Percentiles rank a stretch among this genome's conserved stretches.
Conservation (phyloP, 2,329 filamentous ascomycete species). For the Cryphonectria japonica region DNA sequence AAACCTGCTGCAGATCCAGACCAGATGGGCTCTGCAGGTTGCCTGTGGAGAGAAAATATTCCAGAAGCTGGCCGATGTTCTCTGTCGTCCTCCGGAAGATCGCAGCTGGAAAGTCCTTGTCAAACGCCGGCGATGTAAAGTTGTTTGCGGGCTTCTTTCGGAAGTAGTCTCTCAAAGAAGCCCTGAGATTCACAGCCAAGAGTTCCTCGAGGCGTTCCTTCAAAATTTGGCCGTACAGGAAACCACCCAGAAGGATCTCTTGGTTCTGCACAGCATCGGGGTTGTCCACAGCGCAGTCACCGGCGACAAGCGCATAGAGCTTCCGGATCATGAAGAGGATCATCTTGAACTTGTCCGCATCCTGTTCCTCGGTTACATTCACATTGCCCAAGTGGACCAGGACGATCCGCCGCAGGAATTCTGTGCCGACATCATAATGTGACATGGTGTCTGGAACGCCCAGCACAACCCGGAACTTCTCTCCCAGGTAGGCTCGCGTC, state of each 20-base stretch:
- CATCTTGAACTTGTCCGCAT: constrained; percentile 92
- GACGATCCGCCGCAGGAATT: constrained; percentile 88
- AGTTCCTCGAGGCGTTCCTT: constrained; percentile 95
- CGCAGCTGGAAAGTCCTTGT: constrained; percentile 75
- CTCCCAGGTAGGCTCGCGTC: constrained; percentile 83
- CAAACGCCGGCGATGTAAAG: constrained; percentile 78
- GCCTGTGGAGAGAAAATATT: constrained; percentile 96
- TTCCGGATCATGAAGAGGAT: constrained; percentile 96
- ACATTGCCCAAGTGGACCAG: constrained; percentile 88
- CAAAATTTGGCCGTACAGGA: constrained; percentile 91
- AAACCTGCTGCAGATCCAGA: constrained; percentile 90
- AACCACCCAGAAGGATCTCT: constrained; percentile 90
- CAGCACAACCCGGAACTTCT: constrained; percentile 88
- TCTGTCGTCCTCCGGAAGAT: constrained; percentile 84
- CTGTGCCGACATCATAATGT: constrained; percentile 86
- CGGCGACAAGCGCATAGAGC: constrained; percentile 88
- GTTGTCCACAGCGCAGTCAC: constrained; percentile 92
- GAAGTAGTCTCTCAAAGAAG: constrained; percentile 60
- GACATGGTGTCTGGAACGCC: constrained; percentile 82
- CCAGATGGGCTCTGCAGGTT: constrained; percentile 91
- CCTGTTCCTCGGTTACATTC: constrained; percentile 80
- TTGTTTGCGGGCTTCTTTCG: constrained; percentile 63
- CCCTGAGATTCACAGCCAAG: constrained; percentile 60
- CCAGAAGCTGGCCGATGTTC: constrained; percentile 82
- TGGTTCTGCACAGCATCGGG: constrained; percentile 97